These are phyloP conservation scores for Saccharomycodes ludwigii DNA, from an alignment of 805 yeast genomes.

Conservation along the genomic window DNA sequence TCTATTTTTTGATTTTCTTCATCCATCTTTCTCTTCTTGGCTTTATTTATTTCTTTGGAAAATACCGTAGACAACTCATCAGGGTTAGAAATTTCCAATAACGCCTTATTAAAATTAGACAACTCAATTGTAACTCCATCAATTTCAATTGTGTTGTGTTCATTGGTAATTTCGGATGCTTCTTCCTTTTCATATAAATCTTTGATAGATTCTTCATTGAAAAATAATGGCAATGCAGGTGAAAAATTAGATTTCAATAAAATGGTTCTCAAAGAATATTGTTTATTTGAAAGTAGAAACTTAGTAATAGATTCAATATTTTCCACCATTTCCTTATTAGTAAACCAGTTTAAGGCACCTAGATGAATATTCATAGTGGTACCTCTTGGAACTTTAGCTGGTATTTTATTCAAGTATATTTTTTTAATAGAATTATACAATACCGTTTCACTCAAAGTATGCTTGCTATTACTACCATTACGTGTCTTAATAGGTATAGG, in stretches of 20 bases:
- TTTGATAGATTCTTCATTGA: constrained; percentile 36
- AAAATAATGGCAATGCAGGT: constrained; percentile 77
- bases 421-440: constrained; percentile 48
- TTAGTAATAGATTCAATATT: constrained; percentile 45
- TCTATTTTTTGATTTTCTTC: constrained; percentile 9
- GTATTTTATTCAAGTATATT: constrained; percentile 40
- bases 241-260: constrained; percentile 57
- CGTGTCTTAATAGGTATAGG: constrained; percentile 57
- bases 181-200: constrained; percentile 14
- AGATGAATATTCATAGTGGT: constrained; percentile 51
- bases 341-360: constrained; percentile 40
- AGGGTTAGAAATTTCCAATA: constrained; percentile 75
- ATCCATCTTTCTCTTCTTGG: constrained; percentile 20
- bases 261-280: constrained; percentile 39
- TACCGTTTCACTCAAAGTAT: constrained; percentile 37
- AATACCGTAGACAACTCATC: constrained; percentile 51
- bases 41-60: constrained; percentile 39
- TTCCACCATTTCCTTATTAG: constrained; percentile 38
- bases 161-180: constrained; percentile 11
- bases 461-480: constrained; percentile 19
- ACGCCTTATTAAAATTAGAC: constrained; percentile 58
- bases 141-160: constrained; percentile 18
- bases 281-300: too few species aligned
- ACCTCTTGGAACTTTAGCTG: constrained; percentile 62
- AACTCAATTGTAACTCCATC: constrained; percentile 33